Evolutionary conservation across 2,329 filamentous ascomycete genomes (phyloP).

Genomic region (Ophiostoma perfectum): DNA sequence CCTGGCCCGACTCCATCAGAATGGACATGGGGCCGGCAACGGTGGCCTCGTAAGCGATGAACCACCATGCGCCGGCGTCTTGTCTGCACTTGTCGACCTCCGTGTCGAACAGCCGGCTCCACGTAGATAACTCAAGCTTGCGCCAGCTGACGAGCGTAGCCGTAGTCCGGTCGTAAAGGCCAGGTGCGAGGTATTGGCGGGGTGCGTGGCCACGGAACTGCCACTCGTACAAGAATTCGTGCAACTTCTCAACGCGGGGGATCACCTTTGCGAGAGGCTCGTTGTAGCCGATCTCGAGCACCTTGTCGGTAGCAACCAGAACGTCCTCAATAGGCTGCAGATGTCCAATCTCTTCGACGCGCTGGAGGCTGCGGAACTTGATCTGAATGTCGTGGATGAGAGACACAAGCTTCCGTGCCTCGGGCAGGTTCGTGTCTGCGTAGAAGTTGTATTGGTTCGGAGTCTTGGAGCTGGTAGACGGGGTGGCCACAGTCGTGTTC

Average conservation of each 20-base stretch:
- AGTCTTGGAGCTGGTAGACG: conserved; percentile 19
- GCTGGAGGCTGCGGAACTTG: conserved; percentile 67
- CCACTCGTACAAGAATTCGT: conserved; percentile 86
- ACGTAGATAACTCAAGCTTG: conserved; percentile 83
- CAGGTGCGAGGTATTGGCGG: conserved; percentile 63
- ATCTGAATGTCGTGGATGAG: conserved; percentile 63
- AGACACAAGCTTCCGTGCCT: conserved; percentile 67
- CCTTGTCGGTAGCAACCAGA: conserved; percentile 64
- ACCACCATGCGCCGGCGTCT: conserved; percentile 89
- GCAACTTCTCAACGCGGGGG: conserved; percentile 79
- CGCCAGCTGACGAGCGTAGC: conserved; percentile 82
- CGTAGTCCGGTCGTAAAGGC: conserved; percentile 72
- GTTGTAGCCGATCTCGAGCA: conserved; percentile 68
- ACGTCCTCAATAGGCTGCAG: conserved; percentile 78
- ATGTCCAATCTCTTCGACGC: conserved; percentile 59
- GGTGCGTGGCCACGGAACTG: conserved; percentile 81
- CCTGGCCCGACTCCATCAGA: conserved; percentile 53
- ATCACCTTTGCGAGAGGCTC: conserved; percentile 85
- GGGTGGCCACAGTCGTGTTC: conserved; percentile 7
- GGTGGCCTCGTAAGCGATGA: conserved; percentile 86
- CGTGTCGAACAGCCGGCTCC: conserved; percentile 81
- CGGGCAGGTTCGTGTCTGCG: conserved; percentile 67
- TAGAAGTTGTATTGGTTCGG: conserved; percentile 75
- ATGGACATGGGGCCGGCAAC: conserved; percentile 64
- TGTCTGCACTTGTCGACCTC: conserved; percentile 71